phyloP scores from a whole-genome alignment of 495 filamentous ascomycete genomes.

The Neurospora tetrasperma region DNA sequence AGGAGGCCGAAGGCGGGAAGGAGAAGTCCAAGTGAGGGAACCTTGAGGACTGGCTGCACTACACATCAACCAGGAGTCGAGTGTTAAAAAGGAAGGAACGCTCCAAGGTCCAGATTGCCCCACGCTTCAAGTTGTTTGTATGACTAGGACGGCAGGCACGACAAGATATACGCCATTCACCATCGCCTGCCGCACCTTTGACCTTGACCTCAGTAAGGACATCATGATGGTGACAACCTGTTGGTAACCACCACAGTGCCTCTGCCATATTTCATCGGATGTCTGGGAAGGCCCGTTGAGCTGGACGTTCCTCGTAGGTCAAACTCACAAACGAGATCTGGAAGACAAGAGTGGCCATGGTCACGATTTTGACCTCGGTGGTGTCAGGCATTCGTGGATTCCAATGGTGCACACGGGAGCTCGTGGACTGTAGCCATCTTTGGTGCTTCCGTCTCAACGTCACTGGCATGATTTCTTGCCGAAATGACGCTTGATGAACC shows the following conservation, averaged over 20 bases:
- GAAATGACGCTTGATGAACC: neutral
- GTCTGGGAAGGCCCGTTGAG: neutral
- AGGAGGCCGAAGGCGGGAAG: neutral
- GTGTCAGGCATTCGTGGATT: neutral
- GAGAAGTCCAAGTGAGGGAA: neutral
- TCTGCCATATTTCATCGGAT: neutral
- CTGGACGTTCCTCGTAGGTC: neutral
- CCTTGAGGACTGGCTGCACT: neutral
- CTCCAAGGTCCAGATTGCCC: neutral
- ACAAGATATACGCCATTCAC: neutral
- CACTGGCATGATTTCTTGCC: neutral
- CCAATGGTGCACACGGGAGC: neutral
- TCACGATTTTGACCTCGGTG: neutral
- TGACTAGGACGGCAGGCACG: neutral
- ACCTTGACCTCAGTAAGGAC: neutral
- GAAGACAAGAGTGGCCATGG: neutral
- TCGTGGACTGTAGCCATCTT: neutral
- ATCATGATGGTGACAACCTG: neutral
- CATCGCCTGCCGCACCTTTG: neutral
- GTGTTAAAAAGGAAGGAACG: neutral
- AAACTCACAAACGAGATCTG: neutral
- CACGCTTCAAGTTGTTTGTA: neutral
- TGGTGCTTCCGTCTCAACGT: neutral
- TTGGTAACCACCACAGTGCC: neutral
- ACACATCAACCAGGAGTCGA: neutral